These are phyloP conservation scores for Geotrichum aggregatum DNA, from an alignment of 1,139 yeast genomes.

Conservation along the genomic window DNA sequence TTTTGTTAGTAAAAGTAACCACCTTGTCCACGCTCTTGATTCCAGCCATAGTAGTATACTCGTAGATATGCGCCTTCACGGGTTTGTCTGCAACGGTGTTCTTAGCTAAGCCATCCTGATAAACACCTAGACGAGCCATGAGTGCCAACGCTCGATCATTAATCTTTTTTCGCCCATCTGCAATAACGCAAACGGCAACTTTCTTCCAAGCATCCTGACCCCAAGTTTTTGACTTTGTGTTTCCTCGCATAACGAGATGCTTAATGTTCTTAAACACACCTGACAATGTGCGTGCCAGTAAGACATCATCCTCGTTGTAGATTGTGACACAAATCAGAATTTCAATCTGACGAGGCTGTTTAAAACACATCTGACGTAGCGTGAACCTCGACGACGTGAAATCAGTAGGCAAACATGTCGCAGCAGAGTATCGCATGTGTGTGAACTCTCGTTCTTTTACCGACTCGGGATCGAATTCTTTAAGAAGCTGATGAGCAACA, in stretches of 20 bases:
- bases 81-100: constrained; percentile 65
- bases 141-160: constrained; percentile 61
- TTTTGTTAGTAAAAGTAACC: constrained; percentile 52
- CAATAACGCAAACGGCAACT: constrained; percentile 67
- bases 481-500: constrained; percentile 48
- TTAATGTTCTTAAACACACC: constrained; percentile 73
- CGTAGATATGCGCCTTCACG: constrained; percentile 72
- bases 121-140: constrained; percentile 68
- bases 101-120: constrained; percentile 80
- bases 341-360: constrained; percentile 67
- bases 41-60: constrained; percentile 75
- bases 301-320: constrained; percentile 74
- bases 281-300: constrained; percentile 66
- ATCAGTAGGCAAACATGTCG: constrained; percentile 72
- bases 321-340: constrained; percentile 70
- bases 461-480: constrained; percentile 38
- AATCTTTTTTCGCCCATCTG: constrained; percentile 70
- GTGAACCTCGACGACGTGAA: constrained; percentile 55
- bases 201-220: constrained; percentile 80
- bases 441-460: constrained; percentile 63
- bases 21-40: constrained; percentile 59
- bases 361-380: constrained; percentile 62
- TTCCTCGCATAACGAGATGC: constrained; percentile 53
- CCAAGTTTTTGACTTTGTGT: constrained; percentile 57
- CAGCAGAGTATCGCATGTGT: constrained; percentile 75